Base-by-base conservation (phyloP, 139 green algal species). In the Volvox reticuliferus region DNA sequence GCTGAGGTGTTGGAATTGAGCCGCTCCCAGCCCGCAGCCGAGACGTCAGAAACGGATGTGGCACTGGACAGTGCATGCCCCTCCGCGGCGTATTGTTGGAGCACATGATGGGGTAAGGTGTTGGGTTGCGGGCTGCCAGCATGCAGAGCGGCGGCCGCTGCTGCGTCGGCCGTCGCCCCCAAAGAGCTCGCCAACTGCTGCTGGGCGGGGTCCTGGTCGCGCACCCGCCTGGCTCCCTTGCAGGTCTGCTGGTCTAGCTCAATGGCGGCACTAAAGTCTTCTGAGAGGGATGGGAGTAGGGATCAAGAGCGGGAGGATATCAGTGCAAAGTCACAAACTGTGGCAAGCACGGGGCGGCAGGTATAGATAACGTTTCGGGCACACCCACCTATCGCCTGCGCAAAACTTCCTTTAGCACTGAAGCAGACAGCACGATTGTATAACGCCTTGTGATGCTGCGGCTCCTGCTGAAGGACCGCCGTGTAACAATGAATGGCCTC, bases 371-470 rank as follows among this genome's bases (percentile, higher is more conserved):
- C 44, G 44, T 55, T 55, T 55, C 44, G 12, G 65, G 2, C 81
- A 16, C 1, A 35, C 82, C 17, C 77, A 97, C 96, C 95, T 62
- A 97, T 97, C 17, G 96, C 96, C 35, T 92, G 88, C 1, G 92
- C 89, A 73, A 97, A 96, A 16, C 96, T 89, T 5, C 94, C 96
- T 80, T 95, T 94, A 1, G 95, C 88, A 88, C 97, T 98, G 37
- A 93, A 90, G 94, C 96, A 98, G 16, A 94, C 95, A 0, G 89
- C 96, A 18, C 96, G 92, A 2, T 94, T 93, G 88, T 98, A 98
- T 1, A 94, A 87, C 24, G 96, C 97, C 77, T 98, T 98, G 67
- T 95, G 91, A 83, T 98, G 94, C 44, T 93, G 91, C 1, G 96
- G 95, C 32, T 98, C 94, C 37, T 97, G 82, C 5, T 91, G 50